Evolutionary conservation across 495 filamentous ascomycete species (phyloP).

Genomic region (Penicillium odoratum): DNA sequence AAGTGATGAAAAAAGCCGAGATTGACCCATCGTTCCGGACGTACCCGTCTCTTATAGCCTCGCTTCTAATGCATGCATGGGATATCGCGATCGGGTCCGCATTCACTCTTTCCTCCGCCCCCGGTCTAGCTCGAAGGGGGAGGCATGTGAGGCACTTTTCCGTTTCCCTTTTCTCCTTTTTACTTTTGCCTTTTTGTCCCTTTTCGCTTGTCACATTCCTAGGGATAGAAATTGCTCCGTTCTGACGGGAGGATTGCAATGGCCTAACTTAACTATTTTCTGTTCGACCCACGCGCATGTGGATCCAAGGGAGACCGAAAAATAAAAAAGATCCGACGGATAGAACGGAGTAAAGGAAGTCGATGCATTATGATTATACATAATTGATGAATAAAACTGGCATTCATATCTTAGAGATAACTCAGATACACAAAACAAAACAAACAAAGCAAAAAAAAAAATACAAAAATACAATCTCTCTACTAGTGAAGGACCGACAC

Average conservation of each 20-base stretch:
- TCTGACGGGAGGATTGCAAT: neutral
- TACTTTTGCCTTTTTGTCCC: neutral
- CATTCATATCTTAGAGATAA: no score
- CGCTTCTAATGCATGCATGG: constrained; percentile 5
- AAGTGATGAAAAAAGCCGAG: constrained; percentile 1
- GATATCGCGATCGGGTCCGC: constrained; percentile 10
- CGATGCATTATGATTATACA: neutral
- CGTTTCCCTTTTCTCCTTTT: neutral
- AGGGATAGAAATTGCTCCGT: neutral
- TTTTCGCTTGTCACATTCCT: neutral
- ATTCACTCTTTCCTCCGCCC: constrained; percentile 1
- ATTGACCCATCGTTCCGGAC: constrained; percentile 4
- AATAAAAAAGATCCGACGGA: neutral
- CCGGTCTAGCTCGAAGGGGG: constrained; percentile 9
- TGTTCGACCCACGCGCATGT: neutral
- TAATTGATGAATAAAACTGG: no score
- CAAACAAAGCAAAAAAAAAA: neutral
- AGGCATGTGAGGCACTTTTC: neutral
- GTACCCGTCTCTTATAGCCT: constrained; percentile 1
- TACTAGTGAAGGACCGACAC: neutral
- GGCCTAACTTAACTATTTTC: neutral
- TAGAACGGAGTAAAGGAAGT: neutral
- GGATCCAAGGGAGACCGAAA: neutral
- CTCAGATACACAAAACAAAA: neutral
- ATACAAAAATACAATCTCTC: neutral